These are phyloP conservation scores for Coemansia sp. DNA, from an alignment of 192 early-diverging fungal species.

Conservation along the genomic window DNA sequence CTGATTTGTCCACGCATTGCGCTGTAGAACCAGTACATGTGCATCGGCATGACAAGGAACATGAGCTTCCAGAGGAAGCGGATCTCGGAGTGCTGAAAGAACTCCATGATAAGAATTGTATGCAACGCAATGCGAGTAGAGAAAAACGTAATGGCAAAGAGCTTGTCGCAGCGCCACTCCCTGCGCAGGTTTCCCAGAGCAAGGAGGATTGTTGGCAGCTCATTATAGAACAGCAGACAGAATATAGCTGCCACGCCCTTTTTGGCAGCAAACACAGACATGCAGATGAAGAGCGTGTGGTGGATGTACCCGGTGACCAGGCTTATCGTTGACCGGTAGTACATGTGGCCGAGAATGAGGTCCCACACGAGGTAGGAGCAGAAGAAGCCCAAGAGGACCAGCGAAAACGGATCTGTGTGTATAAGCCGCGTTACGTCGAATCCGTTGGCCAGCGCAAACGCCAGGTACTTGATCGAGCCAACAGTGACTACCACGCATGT, in stretches of 20 bases:
- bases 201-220: conserved; percentile 60
- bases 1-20: conserved; percentile 13
- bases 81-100: conserved; percentile 27
- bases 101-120: conserved; percentile 36
- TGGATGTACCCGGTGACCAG: conserved; percentile 63
- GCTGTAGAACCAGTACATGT: conserved; percentile 58
- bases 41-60: conserved; percentile 52
- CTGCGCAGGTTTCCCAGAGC: conserved; percentile 56
- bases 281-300: conserved; percentile 57
- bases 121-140: conserved; percentile 60
- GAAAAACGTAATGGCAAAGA: conserved; percentile 60
- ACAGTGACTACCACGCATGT: conserved; percentile 31
- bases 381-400: conserved; percentile 55
- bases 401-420: conserved; percentile 36
- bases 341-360: conserved; percentile 55
- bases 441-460: conserved; percentile 11
- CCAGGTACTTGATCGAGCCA: conserved; percentile 36
- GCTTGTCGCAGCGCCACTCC: conserved; percentile 49
- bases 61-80: conserved; percentile 34
- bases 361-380: conserved; percentile 58
- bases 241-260: conserved; percentile 38
- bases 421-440: conserved; percentile 22
- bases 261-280: conserved; percentile 29
- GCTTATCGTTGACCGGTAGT: conserved; percentile 58
- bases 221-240: conserved; percentile 57